Base-by-base conservation (phyloP, 805 yeast species). In the Saccharomycopsis amapae region DNA sequence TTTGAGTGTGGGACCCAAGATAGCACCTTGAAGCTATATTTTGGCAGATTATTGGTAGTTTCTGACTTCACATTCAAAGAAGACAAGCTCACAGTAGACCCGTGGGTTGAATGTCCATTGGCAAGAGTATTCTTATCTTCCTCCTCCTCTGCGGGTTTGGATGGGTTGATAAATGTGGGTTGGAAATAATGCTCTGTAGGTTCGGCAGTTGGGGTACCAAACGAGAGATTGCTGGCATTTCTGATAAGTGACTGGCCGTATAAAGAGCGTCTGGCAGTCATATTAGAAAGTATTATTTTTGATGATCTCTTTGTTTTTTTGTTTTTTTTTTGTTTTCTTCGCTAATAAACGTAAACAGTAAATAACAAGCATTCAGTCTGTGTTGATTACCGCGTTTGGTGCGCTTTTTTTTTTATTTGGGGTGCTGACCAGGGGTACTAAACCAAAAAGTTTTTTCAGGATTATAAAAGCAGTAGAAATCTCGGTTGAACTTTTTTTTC, bases 151-250 rank as follows among this genome's bases (percentile, higher is more conserved):
- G 50, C 53, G 12, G 50, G 38, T 40, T 57, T 60, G 6, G 62
- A 61, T 3, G 68, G 70, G 40, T 55, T 60, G 32, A 62, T 55
- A 62, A 65, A 61, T 19, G 56, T 61, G 42, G 58, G 53, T 19
- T 49, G 55, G 65, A 66, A 65, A 38, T 56, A 62, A 35, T 51
- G 59, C 4, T 56, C 62, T 3, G 31, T 43, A 32, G 42, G 39
- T 18, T 50, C 52, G 9, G 38, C 40, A 9, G 50, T 45, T 28
- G 53, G 50, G 24, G 43, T 35, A 38, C 53, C 48, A 38, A 55
- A 34, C 53, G 52, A 7, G 55, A 52, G 19, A 1, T 60, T 53
- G 37, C 52, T 56, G 2, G 60, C 58, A 36, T 55, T 58, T 39
- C 62, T 53, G 15, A 56, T 50, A 22, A 61, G 49, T 18, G 61